These are phyloP conservation scores for Themeda triandra DNA, from an alignment of 176 grass and related monocot genomes.

Conservation along the genomic window DNA sequence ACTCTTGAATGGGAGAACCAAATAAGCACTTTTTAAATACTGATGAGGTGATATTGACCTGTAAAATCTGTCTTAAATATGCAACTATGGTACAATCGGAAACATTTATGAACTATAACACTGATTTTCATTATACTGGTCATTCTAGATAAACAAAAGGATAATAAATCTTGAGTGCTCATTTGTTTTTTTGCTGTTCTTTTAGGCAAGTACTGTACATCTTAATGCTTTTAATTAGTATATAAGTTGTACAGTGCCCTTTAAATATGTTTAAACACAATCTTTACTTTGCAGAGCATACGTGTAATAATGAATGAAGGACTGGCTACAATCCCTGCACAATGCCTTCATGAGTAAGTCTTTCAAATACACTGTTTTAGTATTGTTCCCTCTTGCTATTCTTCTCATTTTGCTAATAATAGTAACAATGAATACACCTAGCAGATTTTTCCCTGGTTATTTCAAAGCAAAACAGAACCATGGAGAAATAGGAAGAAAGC, in stretches of 20 bases:
- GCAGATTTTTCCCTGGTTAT: neutral
- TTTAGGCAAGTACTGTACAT: neutral
- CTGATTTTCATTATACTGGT: neutral
- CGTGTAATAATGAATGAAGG: slow-evolving; percentile 99
- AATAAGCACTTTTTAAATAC: neutral
- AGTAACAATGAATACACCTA: neutral
- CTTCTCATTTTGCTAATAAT: slow-evolving; percentile 4
- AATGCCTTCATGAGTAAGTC: slow-evolving; percentile 89
- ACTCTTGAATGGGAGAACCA: slow-evolving; percentile 20
- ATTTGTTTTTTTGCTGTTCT: neutral
- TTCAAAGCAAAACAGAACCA: neutral
- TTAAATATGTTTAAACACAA: slow-evolving; percentile 18
- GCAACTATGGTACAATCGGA: neutral
- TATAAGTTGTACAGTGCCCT: no score
- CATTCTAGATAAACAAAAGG: neutral
- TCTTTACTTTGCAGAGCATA: slow-evolving; percentile 74
- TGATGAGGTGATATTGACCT: neutral
- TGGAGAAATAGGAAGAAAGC: no score
- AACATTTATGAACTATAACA: neutral
- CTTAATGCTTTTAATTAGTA: slow-evolving; percentile 6
- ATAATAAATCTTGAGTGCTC: neutral
- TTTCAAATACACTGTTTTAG: neutral
- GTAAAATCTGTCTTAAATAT: slow-evolving; percentile 14
- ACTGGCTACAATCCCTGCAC: slow-evolving; percentile 73
- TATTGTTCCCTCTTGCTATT: neutral